Conservation (phyloP, 139 green algal species). For the Coccomyxa sp. region DNA sequence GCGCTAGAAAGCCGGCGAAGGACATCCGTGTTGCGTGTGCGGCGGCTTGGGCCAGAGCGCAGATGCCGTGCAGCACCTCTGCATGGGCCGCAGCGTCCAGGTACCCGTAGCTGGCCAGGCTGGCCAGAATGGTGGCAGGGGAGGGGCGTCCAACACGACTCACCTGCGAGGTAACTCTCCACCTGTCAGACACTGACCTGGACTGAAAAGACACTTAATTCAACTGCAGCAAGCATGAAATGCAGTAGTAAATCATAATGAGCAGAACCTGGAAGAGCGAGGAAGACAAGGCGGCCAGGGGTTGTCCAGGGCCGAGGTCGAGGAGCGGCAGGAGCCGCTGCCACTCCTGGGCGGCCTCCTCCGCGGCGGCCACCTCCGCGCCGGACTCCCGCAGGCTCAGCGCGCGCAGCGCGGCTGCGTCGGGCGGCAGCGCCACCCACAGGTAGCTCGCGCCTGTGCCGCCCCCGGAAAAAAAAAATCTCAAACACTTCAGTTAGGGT, state of each 20-base stretch:
- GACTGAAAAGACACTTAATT: no score
- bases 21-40: background rate
- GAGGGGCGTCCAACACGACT: background rate
- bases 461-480: no score
- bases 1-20: background rate
- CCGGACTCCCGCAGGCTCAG: background rate
- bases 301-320: background rate
- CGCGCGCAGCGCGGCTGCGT: background rate
- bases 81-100: background rate
- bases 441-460: conserved; percentile 2
- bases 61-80: background rate
- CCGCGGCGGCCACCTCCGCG: conserved; percentile 20
- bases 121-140: background rate
- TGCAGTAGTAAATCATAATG: background rate
- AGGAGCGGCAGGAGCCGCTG: conserved; percentile 36
- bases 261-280: conserved; percentile 12
- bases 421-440: conserved; percentile 25
- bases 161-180: background rate
- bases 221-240: no score
- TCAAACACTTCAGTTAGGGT: no score
- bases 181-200: no score
- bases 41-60: background rate
- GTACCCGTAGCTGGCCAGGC: background rate
- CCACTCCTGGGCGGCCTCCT: conserved; percentile 32
- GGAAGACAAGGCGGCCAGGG: background rate